Evolutionary conservation across 345 rosid genomes (phyloP), one percentile per base, ranked within the genome.

Genomic region (Eutrema japonicum): DNA sequence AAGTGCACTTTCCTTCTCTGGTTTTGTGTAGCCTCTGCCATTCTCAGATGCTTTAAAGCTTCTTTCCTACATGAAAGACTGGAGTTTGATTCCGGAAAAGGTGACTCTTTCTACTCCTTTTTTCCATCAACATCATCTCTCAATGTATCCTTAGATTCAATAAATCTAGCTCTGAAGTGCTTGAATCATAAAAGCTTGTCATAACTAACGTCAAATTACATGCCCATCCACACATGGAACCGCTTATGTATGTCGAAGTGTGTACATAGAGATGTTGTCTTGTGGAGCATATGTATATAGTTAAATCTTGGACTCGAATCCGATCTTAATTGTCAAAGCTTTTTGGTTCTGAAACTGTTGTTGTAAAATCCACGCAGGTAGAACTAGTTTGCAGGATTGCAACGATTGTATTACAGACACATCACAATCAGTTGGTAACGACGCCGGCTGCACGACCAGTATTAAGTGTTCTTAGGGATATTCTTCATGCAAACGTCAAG

Each of bases 41-140:
- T 95, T 95, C 84, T 88, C 99, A 37, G 96, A 90, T 84, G 89
- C 94, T 64, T 79, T 95, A 71, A 95, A 87, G 86, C 88, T 95
- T 68, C 78, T 95, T 18, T 82, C 87, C 53, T 92, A 87, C 79
- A 58, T 79, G 76, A 83, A 85, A 84, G 86, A 82, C 70, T 95
- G 98, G 99, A 82, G 83, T 80, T 68, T 78, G 53, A 86, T 81
- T 81, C 90, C 89, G 2, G 97, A 88, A 48, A 95, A 92, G 99
- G 99, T 92, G 82, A 61, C 7, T 11, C 8, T 48, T 51, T 57
- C 55, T 57, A 37, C 55, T 48, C 29, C 38, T 22, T 77, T 38
- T 11, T 57, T 2, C 22, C 51, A 54, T 50, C 38, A 51, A 60
- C 45, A 45, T 3, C 14, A 29, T 70, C 37, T 70, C 26, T 41